Evolutionary conservation across 78 protist genomes (phyloP).

Genomic region (Dictyostelium brefeldianum): DNA sequence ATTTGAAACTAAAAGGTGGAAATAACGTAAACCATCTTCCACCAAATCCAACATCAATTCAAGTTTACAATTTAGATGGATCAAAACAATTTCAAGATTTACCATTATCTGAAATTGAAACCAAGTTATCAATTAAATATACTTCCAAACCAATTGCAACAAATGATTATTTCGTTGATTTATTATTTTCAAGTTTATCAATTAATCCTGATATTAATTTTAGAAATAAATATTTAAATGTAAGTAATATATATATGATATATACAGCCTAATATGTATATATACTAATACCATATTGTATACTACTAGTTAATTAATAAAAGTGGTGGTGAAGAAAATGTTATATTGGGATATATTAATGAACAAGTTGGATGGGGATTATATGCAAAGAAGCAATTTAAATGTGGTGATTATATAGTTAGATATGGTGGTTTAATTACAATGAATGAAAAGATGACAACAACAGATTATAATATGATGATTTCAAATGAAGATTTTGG

Average conservation of each 20-base stretch:
- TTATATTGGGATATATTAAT: constrained; percentile 49
- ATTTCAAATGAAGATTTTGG: constrained; percentile 80
- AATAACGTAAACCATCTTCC: neutral
- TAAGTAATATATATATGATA: neutral
- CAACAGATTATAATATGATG: constrained; percentile 74
- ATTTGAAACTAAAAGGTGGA: constrained; percentile 6
- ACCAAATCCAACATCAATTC: constrained; percentile 23
- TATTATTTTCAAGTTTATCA: constrained; percentile 35
- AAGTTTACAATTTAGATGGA: constrained; percentile 28
- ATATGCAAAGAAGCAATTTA: constrained; percentile 46
- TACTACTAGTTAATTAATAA: constrained; percentile 5
- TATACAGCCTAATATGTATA: neutral
- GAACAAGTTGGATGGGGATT: constrained; percentile 81
- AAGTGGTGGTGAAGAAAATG: constrained; percentile 72
- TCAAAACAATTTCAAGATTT: neutral
- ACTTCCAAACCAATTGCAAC: constrained; percentile 18
- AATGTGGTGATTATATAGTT: constrained; percentile 62
- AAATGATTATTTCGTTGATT: constrained; percentile 41
- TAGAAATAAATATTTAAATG: constrained; percentile 44
- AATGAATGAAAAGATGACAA: constrained; percentile 51
- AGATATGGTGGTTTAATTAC: constrained; percentile 75
- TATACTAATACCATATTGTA: neutral
- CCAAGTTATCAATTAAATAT: constrained; percentile 21
- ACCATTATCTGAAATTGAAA: constrained; percentile 4
- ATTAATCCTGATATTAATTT: constrained; percentile 45